Base-by-base conservation (phyloP, 1,139 yeast genomes). In the Meyerozyma smithsonii region DNA sequence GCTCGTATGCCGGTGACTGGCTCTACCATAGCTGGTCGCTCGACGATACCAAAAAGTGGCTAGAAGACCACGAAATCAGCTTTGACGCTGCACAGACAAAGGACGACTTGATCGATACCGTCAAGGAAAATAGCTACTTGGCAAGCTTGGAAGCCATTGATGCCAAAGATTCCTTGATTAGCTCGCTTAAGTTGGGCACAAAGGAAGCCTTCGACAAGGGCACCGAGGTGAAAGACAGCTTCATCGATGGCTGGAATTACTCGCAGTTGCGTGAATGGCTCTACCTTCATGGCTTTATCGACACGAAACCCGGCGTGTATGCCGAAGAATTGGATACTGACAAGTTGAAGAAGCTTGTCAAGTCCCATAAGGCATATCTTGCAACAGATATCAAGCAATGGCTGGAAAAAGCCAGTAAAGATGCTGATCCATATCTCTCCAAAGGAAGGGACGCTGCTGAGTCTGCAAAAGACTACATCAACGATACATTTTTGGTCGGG, bases 1-100 rank as follows among this genome's bases (percentile, higher is more conserved):
- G 77, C 8, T 58, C 56, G 36, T 74, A 76, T 44, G 74, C 79
- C n/a, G 74, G 79, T 8, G 67, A 64, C 38, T 69, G 77, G 69
- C 58, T 75, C 36, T 78, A 73, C 50, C 54, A 65, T 14, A 50
- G 62, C 21, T 78, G 83, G 81, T 58, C 63, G 25, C 51, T 52
- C 11, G 59, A 64, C 5, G 74, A 71, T 36, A 54, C 77, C 46
- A 58, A 69, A 46, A 53, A 64, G 15, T 74, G 85, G 77, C 55
- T 77, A 40, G 58, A 63, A 20, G 61, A 73, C 28, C 62, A 75
- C 42, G 70, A 71, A 18, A 56, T 76, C 42, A 65, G 50, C 16
- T 72, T 67, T 50, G 64, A 66, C 39, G 54, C 66, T 20, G 54
- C 59, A 7, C 64, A 58, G 36, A 62, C 68, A 37, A 62, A 62